phyloP scores from a whole-genome alignment of 148 eudicot species.

The Chenopodium berlandieri region DNA sequence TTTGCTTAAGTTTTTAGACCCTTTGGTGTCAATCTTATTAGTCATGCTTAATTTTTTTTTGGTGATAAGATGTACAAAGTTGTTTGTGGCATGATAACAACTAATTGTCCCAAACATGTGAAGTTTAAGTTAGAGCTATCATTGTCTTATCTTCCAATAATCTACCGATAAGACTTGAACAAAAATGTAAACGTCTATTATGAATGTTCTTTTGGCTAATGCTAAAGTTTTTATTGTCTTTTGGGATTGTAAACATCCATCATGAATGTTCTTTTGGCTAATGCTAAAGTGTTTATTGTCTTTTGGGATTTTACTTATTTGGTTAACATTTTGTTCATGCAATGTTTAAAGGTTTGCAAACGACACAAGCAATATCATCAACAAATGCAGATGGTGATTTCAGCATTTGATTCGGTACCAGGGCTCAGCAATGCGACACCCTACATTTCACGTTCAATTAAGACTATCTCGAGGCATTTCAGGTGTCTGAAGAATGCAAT shows the following conservation, averaged over 20 bases:
- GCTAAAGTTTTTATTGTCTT: too few species aligned
- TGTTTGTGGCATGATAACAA: neutral
- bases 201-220: neutral
- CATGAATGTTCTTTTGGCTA: neutral
- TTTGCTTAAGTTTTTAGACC: neutral
- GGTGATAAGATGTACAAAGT: neutral
- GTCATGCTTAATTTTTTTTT: neutral
- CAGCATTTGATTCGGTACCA: constrained; percentile 82
- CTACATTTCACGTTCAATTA: constrained; percentile 57
- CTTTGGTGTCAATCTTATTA: neutral
- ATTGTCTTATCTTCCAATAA: neutral
- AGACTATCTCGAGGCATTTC: constrained; percentile 69
- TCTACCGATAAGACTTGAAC: neutral
- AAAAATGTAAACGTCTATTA: too few species aligned
- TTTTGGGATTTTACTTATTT: neutral
- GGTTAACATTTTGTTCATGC: neutral
- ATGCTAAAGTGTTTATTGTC: too few species aligned
- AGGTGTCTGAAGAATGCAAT: constrained; percentile 62
- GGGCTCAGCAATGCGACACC: constrained; percentile 78
- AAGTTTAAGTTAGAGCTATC: neutral
- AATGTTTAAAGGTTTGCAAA: constrained; percentile 53
- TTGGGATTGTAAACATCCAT: neutral
- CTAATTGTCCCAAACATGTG: neutral
- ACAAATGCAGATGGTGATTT: constrained; percentile 68
- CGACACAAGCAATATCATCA: constrained; percentile 80